Evolutionary conservation across 495 filamentous ascomycete species (phyloP).

Genomic region (Penicillium soppii): DNA sequence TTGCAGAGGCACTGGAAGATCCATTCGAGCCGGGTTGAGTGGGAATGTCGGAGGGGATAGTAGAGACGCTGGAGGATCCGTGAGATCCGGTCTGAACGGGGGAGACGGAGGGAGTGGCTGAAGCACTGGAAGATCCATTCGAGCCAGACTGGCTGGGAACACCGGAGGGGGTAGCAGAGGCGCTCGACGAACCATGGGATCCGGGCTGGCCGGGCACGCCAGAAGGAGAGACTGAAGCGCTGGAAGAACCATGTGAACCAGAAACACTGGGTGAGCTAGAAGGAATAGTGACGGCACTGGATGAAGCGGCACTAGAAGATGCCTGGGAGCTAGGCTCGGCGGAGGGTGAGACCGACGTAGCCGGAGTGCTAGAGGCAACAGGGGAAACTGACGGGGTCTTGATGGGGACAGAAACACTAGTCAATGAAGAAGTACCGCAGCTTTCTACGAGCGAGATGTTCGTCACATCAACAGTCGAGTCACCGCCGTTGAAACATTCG

Average conservation of each 20-base stretch:
- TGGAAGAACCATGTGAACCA: background rate
- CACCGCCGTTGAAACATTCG: background rate
- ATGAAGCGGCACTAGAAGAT: background rate
- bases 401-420: background rate
- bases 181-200: background rate
- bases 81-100: background rate
- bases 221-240: background rate
- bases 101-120: background rate
- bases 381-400: background rate
- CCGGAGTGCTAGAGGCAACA: background rate
- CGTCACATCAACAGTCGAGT: background rate
- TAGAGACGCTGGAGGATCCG: background rate
- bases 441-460: background rate
- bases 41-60: background rate
- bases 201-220: background rate
- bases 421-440: background rate
- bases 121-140: background rate
- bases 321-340: background rate
- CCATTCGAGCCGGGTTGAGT: background rate
- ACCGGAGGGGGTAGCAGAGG: background rate
- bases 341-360: background rate
- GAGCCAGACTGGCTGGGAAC: background rate
- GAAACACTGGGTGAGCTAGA: background rate
- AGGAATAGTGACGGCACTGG: background rate
- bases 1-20: background rate